phyloP scores from a whole-genome alignment of 768 basidiomycete species.

The Leccinellum rugosiceps region DNA sequence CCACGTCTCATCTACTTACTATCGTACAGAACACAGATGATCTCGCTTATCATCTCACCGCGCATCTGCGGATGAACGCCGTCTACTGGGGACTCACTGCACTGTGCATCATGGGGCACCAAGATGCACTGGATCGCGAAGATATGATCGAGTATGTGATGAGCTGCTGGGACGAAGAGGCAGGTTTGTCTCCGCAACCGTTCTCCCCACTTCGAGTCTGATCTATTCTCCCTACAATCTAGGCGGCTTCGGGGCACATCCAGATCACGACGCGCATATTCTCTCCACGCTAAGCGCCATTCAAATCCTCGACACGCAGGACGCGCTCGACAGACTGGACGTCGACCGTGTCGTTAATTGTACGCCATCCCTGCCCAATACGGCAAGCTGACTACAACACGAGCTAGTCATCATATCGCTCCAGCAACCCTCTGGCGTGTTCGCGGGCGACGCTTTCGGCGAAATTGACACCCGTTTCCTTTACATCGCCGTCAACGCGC shows the following conservation, averaged over 20 bases:
- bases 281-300: constrained; percentile 86
- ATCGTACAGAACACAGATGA: constrained; percentile 70
- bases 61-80: constrained; percentile 93
- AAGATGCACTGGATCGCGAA: constrained; percentile 75
- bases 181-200: constrained; percentile 44
- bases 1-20: constrained; percentile 8
- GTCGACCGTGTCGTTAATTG: constrained; percentile 70
- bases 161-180: constrained; percentile 93
- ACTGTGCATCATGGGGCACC: constrained; percentile 71
- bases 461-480: constrained; percentile 90
- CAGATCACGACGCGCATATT: constrained; percentile 89
- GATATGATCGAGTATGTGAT: constrained; percentile 89
- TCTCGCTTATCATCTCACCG: constrained; percentile 82
- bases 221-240: background rate
- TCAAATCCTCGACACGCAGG: constrained; percentile 85
- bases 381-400: background rate
- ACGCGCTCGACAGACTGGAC: constrained; percentile 73
- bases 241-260: constrained; percentile 94
- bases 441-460: constrained; percentile 89
- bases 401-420: constrained; percentile 74
- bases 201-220: background rate
- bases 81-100: constrained; percentile 97
- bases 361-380: constrained; percentile 32
- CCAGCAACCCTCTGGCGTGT: constrained; percentile 83
- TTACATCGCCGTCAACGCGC: constrained; percentile 80